Base-by-base conservation (phyloP, 345 rosid species). In the Salix koriyanagi region DNA sequence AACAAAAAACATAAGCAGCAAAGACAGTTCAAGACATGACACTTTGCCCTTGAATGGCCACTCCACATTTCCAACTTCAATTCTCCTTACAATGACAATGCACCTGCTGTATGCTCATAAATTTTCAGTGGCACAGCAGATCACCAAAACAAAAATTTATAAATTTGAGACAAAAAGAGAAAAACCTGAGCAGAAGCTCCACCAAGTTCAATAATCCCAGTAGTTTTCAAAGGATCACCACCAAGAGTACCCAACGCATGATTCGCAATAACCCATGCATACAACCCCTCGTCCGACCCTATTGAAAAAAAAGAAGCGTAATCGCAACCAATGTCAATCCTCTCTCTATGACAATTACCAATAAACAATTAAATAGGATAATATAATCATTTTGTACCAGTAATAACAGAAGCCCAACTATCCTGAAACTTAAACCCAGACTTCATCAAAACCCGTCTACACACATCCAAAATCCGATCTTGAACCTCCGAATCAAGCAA, bases 251-350 rank as follows among this genome's bases (percentile, higher is more conserved):
- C 95, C 21, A 87, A 87, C 4, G 97, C 99, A 69, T 90, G 86
- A 71, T 93, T 96, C 2, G 97, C 98, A 78, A 90, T 89, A 80
- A 90, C 88, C 99, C 99, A 96, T 82, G 99, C 99, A 78, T 93
- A 96, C 26, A 87, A 64, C 44, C 98, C 99, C 80, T 96, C 99
- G 84, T 96, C 99, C 75, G 99, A 93, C n/a, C 99, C 99, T 90
- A 72, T 6, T 12, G 28, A 23, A 9, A 42, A 28, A 61, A 62
- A n/a, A n/a, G 62, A n/a, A n/a, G 62, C 11, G 79, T 32, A 26
- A 34, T 32, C 28, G 52, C 14, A 56, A 60, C 28, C 64, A 9
- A 56, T n/a, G 26, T 10, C 62, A 56, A n/a, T n/a, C 28, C 28
- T 58, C 64, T 44, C 42, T 42, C 14, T 4, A 58, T n/a, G 12